These are phyloP conservation scores for Quercus engelmannii DNA, from an alignment of 306 rosid species.

Conservation along the genomic window DNA sequence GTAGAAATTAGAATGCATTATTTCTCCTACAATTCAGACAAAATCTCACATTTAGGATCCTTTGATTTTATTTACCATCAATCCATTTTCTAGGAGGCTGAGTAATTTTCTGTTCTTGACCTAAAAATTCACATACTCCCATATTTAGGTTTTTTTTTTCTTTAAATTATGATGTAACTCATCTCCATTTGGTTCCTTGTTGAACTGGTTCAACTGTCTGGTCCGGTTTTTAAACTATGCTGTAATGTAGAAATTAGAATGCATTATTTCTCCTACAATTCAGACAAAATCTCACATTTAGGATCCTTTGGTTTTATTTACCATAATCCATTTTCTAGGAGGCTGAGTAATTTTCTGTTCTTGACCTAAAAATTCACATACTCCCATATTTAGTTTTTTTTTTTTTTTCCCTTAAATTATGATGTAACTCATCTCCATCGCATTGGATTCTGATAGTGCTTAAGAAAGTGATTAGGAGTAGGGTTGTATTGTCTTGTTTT, in stretches of 20 bases:
- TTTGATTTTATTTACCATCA: not conserved
- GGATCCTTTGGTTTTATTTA: not conserved
- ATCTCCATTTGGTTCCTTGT: too few species aligned
- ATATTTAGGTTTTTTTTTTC: too few species aligned
- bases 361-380: not conserved
- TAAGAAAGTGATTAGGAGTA: not conserved
- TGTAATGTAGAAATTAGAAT: too few species aligned
- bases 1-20: too few species aligned
- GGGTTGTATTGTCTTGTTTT: not conserved
- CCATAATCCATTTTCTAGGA: not conserved
- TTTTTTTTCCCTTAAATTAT: not conserved
- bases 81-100: not conserved
- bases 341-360: not conserved
- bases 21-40: not conserved
- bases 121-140: not conserved
- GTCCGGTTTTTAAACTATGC: too few species aligned
- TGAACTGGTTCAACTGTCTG: too few species aligned
- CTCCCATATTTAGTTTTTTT: not conserved
- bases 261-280: not conserved
- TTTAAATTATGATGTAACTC: too few species aligned
- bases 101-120: not conserved
- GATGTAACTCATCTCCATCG: not conserved
- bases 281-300: not conserved
- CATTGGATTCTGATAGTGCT: not conserved
- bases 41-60: not conserved